Conservation (phyloP, 2,329 filamentous ascomycete species). For the Podosphaera xanthii region DNA sequence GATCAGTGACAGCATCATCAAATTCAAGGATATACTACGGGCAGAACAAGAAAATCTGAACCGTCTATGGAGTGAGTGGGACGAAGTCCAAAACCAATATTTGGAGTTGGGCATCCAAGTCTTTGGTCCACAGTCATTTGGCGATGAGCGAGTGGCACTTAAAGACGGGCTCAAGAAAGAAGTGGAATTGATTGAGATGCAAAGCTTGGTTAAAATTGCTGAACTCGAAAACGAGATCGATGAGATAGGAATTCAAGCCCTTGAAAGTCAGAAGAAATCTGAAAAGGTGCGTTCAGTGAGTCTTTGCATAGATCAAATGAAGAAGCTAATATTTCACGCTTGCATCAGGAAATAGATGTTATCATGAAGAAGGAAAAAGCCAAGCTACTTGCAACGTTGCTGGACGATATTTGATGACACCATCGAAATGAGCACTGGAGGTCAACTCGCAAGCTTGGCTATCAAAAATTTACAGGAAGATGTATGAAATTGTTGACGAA, state of each 20-base stretch:
- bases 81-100: constrained; percentile 12
- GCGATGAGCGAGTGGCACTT: not conserved
- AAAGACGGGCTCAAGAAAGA: constrained; percentile 7
- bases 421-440: too few relatives aligned
- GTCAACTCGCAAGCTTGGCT: too few relatives aligned
- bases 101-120: constrained; percentile 8
- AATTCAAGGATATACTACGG: constrained; percentile 8
- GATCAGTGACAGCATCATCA: constrained; percentile 9
- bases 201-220: constrained; percentile 6
- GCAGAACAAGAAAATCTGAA: constrained; percentile 7
- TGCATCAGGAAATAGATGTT: constrained; percentile 6
- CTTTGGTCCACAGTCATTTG: constrained; percentile 6
- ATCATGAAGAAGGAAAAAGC: constrained; percentile 6
- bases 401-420: not conserved
- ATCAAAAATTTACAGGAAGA: too few relatives aligned
- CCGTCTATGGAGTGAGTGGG: constrained; percentile 13
- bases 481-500: too few relatives aligned
- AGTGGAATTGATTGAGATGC: constrained; percentile 8
- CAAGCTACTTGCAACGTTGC: constrained; percentile 3
- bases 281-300: constrained; percentile 11
- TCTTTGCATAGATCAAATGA: not conserved
- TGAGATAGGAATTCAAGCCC: constrained; percentile 3
- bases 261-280: constrained; percentile 10
- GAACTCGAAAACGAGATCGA: constrained; percentile 10
- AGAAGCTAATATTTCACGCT: not conserved